Conservation (phyloP, 2,329 filamentous ascomycete species). For the Penicillium capsulatum region DNA sequence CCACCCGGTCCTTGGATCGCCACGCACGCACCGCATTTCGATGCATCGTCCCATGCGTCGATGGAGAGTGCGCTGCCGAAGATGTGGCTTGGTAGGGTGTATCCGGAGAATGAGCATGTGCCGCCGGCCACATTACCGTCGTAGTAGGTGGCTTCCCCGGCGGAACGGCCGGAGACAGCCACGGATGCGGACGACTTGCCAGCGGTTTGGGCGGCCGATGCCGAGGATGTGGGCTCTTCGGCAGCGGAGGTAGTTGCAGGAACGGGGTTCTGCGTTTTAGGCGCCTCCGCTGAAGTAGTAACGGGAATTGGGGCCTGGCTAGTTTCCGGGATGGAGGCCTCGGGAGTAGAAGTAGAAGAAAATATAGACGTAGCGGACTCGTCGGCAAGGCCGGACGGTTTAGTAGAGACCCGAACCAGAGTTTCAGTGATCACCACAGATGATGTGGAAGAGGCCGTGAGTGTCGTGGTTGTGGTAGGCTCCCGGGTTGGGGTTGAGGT, state of each 20-base stretch:
- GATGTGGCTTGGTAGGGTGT: slow-evolving; percentile 56
- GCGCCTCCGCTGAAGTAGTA: slow-evolving; percentile 2
- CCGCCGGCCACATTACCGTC: slow-evolving; percentile 56
- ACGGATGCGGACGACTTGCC: neutral
- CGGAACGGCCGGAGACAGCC: slow-evolving; percentile 16
- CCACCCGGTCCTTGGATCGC: slow-evolving; percentile 50
- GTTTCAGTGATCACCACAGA: slow-evolving; percentile 15
- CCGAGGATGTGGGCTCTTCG: slow-evolving; percentile 2
- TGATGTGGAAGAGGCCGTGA: slow-evolving; percentile 4
- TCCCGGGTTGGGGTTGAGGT: slow-evolving; percentile 16
- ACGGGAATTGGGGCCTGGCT: slow-evolving; percentile 3
- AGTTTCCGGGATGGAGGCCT: slow-evolving; percentile 3
- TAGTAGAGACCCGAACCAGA: slow-evolving; percentile 26
- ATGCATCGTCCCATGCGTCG: slow-evolving; percentile 52
- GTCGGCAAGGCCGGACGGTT: slow-evolving; percentile 5
- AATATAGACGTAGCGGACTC: too few relatives aligned
- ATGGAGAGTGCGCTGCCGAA: slow-evolving; percentile 58
- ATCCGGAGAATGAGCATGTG: slow-evolving; percentile 60
- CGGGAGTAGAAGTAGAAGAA: neutral
- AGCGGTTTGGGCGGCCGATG: slow-evolving; percentile 1
- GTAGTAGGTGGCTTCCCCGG: slow-evolving; percentile 51
- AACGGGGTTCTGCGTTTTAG: neutral
- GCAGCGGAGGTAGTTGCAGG: slow-evolving; percentile 2
- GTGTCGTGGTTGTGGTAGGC: slow-evolving; percentile 12
- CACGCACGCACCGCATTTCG: slow-evolving; percentile 60